These are phyloP conservation scores for Yarrowia yakushimensis DNA, from an alignment of 805 yeast species.

Conservation along the genomic window DNA sequence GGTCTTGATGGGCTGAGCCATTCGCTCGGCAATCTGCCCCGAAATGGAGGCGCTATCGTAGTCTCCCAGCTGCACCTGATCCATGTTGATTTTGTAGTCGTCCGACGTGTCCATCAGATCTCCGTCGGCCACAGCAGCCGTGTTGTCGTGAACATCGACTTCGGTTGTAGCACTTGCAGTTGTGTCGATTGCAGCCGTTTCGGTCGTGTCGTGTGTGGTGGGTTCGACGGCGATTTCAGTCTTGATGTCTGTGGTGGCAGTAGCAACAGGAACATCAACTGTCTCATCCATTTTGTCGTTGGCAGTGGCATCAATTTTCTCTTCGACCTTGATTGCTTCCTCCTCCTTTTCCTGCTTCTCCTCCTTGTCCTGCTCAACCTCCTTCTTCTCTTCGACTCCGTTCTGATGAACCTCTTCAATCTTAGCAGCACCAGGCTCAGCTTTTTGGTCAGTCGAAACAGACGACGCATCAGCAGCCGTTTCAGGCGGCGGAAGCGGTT, in stretches of 20 bases:
- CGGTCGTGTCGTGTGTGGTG: not conserved
- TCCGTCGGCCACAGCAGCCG: not conserved
- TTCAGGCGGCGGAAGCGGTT: not conserved
- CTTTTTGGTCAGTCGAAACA: not conserved
- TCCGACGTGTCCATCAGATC: conserved; percentile 20
- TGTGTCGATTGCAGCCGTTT: not conserved
- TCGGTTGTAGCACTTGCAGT: not conserved
- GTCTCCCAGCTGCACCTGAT: conserved; percentile 15
- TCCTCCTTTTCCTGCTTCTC: not conserved
- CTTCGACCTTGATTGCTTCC: not conserved
- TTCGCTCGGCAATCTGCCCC: conserved; percentile 12
- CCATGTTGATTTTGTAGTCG: conserved; percentile 24
- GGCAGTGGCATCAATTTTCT: not conserved
- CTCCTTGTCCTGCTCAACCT: no score
- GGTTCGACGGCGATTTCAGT: not conserved
- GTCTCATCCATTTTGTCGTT: not conserved
- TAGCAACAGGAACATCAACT: not conserved
- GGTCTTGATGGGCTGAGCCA: conserved; percentile 19
- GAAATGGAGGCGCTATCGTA: conserved; percentile 22
- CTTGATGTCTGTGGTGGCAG: not conserved
- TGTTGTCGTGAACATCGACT: not conserved
- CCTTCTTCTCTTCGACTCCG: not conserved
- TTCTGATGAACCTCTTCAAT: not conserved
- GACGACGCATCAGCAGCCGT: not conserved
- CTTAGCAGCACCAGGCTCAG: not conserved